Base-by-base conservation (phyloP, 179 eudicot species). In the Spergularia azorica region DNA sequence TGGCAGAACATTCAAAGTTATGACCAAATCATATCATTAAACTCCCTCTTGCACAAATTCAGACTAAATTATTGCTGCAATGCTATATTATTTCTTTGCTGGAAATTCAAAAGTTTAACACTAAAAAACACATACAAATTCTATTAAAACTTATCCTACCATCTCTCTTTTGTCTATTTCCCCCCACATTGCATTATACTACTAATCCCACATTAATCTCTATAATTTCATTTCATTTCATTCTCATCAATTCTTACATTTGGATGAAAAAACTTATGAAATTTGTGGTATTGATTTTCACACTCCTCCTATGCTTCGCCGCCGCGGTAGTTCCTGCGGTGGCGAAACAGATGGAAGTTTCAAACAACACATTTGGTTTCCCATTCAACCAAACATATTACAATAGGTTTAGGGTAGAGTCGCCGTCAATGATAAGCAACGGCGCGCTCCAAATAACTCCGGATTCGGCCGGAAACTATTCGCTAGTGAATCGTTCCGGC, bases 391-490 rank as follows among this genome's bases (percentile, higher is more conserved):
- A 76, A 21, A 54, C 80, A 5, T 67, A 88, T 79, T 68, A 64
- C 39, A 1, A 55, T 2, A 21, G 0, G 1, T 81, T 88, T 21
- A 6, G 18, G 5, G 81, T 86, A 26, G 56, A 70, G 15, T 0
- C 51, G 0, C 80, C 83, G 0, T 87, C 96, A 0, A 82, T 71
- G 12, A 88, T 91, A 38, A 76, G 66, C 80, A 81, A 84, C 52
- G 16, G 21, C 0, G 97, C 94, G 2, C 83, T 93, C 9, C 94
- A 91, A 77, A 39, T 93, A 20, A 91, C 96, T n/a, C 94, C 93
- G 0, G 96, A 91, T 77, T 81, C 94, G 1, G 80, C 76, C 55
- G 78, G 83, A 9, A 32, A 75, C 75, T 79, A 76, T 83, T 12
- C 72, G 52, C 67, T 81, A 12, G 10, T 39, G 1, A 73, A 81